Base-by-base conservation (phyloP, 352 stramenopile species). In the Lagenidium giganteum region DNA sequence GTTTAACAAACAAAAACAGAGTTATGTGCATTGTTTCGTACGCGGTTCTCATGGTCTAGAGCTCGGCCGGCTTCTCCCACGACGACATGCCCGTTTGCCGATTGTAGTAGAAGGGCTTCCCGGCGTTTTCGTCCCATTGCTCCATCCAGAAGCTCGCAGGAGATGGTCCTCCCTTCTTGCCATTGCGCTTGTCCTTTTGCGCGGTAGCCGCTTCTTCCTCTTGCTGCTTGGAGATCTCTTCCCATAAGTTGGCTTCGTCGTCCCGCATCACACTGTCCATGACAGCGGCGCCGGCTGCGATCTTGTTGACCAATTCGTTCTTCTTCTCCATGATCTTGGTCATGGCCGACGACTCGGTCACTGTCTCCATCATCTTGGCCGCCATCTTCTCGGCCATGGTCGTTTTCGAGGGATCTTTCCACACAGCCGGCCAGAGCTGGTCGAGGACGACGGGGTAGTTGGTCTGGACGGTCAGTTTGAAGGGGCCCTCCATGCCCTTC, bases 51-150 rank as follows among this genome's bases (percentile, higher is more conserved):
- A n/a, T n/a, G n/a, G n/a, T n/a, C n/a, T n/a, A 87, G 11, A 91
- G 74, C 25, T 88, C 80, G 0, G 34, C 31, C 0, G 83, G 83
- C 58, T 87, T 88, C 17, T 89, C 78, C 79, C 79, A 95, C 5
- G 75, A 70, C 17, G 81, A 89, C 49, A 89, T 18, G 16, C 79
- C 75, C 7, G 79, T 94, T 54, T 89, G 67, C 45, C 83, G 83
- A 64, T 95, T 92, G 41, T 73, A 95, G 72, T 95, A 95, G 47
- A 91, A 95, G 5, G 74, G 67, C 50, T 91, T 90, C 36, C 77
- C 75, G 18, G 63, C 44, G 20, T 42, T 61, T 25, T 87, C 78
- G 55, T 95, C 81, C 73, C 78, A 90, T 50, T 89, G 67, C 54
- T 91, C 76, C 14, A 89, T 61, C 83, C 83, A 95, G 13, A 42